phyloP scores from a whole-genome alignment of 805 yeast genomes.

The Candida khao-thaluensis region DNA sequence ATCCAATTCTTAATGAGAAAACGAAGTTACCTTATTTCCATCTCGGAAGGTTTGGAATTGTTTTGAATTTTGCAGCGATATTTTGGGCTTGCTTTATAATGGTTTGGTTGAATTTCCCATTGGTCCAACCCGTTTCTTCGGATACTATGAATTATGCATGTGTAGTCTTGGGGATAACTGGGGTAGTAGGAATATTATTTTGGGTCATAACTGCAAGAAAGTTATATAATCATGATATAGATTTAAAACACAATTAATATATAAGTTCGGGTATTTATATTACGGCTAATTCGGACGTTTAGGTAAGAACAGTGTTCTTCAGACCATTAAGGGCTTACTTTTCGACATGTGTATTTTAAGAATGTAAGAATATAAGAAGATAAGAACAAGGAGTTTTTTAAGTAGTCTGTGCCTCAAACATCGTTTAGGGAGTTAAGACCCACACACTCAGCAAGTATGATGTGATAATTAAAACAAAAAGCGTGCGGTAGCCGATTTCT shows the following conservation, averaged over 20 bases:
- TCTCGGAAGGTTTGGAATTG: slow-evolving; percentile 20
- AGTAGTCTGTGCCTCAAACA: too few relatives aligned
- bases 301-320: too few relatives aligned
- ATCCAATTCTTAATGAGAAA: slow-evolving; percentile 7
- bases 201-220: slow-evolving; percentile 19
- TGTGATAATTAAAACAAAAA: neutral
- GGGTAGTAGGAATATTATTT: slow-evolving; percentile 17
- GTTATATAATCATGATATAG: slow-evolving; percentile 15
- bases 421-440: too few relatives aligned
- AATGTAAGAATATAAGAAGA: too few relatives aligned
- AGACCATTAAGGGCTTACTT: too few relatives aligned
- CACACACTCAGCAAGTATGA: too few relatives aligned
- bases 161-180: slow-evolving; percentile 20
- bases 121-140: slow-evolving; percentile 17
- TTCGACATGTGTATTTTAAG: too few relatives aligned
- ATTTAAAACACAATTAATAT: slow-evolving; percentile 7
- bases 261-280: neutral
- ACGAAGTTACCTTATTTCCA: slow-evolving; percentile 15
- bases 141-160: slow-evolving; percentile 23
- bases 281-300: too few relatives aligned
- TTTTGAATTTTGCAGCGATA: slow-evolving; percentile 18
- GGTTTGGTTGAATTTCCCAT: slow-evolving; percentile 21
- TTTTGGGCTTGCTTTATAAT: slow-evolving; percentile 21
- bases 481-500: neutral
- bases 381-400: too few relatives aligned